phyloP scores from a whole-genome alignment of 108 stramenopile species.

The Nitzschia putrida region DNA sequence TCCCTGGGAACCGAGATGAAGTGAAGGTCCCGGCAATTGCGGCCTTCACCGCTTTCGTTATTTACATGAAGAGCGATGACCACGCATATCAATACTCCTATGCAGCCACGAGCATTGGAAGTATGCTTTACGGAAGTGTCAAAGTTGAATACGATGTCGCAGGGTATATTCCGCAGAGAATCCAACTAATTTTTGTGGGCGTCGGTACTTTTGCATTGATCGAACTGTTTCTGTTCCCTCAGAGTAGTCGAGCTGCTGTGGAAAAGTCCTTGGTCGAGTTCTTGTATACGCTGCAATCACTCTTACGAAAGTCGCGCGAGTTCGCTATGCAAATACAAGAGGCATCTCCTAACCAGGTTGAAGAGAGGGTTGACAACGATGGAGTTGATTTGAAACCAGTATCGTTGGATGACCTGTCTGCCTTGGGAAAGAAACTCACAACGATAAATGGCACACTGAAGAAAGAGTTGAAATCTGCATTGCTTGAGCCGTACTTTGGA shows the following conservation, averaged over 20 bases:
- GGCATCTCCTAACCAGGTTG: not conserved
- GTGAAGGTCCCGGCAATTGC: constrained; percentile 36
- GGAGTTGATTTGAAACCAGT: not conserved
- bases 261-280: constrained; percentile 40
- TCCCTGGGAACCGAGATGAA: constrained; percentile 24
- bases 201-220: constrained; percentile 40
- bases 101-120: constrained; percentile 46
- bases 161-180: constrained; percentile 45
- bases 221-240: constrained; percentile 43
- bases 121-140: constrained; percentile 48
- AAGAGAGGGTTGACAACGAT: not conserved
- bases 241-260: constrained; percentile 39
- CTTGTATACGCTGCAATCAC: constrained; percentile 31
- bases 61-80: constrained; percentile 36
- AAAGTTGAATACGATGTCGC: constrained; percentile 29
- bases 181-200: constrained; percentile 55
- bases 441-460: constrained; percentile 11
- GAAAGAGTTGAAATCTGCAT: constrained; percentile 13
- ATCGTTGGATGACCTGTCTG: not conserved
- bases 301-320: constrained; percentile 17
- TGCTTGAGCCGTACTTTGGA: constrained; percentile 25
- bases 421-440: not conserved
- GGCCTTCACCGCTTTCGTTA: constrained; percentile 39
- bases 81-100: constrained; percentile 46
- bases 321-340: not conserved